A percentile compares a stretch with the other conserved stretches of the same genome.
These are phyloP conservation scores for Pouteria glomerata DNA, from an alignment of 148 eudicot species.

Conservation along the genomic window DNA sequence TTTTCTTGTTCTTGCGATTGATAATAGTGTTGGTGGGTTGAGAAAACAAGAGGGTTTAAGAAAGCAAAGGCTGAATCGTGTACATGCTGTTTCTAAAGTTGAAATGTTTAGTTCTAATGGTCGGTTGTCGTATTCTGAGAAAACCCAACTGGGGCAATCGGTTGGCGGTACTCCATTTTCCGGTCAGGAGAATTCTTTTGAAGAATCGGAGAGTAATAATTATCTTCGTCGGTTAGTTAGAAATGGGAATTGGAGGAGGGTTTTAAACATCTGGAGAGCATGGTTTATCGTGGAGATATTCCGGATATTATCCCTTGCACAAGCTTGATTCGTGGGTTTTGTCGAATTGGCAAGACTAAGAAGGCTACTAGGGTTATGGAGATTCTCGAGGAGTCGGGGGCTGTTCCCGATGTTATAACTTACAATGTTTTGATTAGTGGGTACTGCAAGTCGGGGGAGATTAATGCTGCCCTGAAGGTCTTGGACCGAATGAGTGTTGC, in stretches of 20 bases:
- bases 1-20: slow-evolving; percentile 18
- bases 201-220: slow-evolving; percentile 50
- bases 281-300: slow-evolving; percentile 60
- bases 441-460: slow-evolving; percentile 61
- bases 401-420: slow-evolving; percentile 66
- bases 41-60: slow-evolving; percentile 16
- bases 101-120: slow-evolving; percentile 38
- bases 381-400: slow-evolving; percentile 68
- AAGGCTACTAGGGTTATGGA: slow-evolving; percentile 65
- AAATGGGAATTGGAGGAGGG: slow-evolving; percentile 56
- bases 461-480: slow-evolving; percentile 46
- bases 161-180: slow-evolving; percentile 14
- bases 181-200: slow-evolving; percentile 23
- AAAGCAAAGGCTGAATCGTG: slow-evolving; percentile 23
- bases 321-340: slow-evolving; percentile 64
- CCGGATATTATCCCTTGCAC: slow-evolving; percentile 65
- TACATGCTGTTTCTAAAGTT: slow-evolving; percentile 34
- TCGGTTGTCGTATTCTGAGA: slow-evolving; percentile 24
- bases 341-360: slow-evolving; percentile 46
- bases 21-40: slow-evolving; percentile 12
- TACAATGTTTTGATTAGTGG: slow-evolving; percentile 68
- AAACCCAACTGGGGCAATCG: slow-evolving; percentile 9
- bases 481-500: slow-evolving; percentile 62
- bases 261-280: slow-evolving; percentile 42
- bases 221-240: slow-evolving; percentile 47